phyloP scores from a whole-genome alignment of 768 basidiomycete species.

The Mycena indigotica region DNA sequence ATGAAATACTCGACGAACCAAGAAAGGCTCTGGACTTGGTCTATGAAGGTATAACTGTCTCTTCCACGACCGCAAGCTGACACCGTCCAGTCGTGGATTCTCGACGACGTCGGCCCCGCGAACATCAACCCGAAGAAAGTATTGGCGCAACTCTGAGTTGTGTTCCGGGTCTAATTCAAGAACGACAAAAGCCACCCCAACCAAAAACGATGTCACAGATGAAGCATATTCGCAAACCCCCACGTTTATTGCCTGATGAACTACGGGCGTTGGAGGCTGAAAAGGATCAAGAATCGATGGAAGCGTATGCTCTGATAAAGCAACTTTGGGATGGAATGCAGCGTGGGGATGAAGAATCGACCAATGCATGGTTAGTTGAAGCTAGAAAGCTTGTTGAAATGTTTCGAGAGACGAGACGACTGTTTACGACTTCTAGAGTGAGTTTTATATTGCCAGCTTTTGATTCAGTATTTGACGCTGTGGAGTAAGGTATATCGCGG shows the following conservation, averaged over 20 bases:
- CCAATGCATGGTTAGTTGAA: slow-evolving; percentile 77
- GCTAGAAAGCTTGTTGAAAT: slow-evolving; percentile 86
- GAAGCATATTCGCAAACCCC: slow-evolving; percentile 28
- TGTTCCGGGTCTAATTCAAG: slow-evolving; percentile 5
- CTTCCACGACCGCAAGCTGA: background rate
- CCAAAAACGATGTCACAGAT: slow-evolving; percentile 14
- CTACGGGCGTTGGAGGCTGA: slow-evolving; percentile 63
- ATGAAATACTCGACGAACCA: slow-evolving; percentile 81
- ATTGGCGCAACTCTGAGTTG: background rate
- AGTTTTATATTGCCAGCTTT: slow-evolving; percentile 27
- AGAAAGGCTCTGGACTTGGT: slow-evolving; percentile 82
- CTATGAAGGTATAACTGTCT: slow-evolving; percentile 63
- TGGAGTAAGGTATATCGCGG: slow-evolving; percentile 9
- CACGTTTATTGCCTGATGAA: slow-evolving; percentile 56
- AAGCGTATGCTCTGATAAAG: slow-evolving; percentile 59
- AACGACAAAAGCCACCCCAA: slow-evolving; percentile 35
- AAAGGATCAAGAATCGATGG: slow-evolving; percentile 65
- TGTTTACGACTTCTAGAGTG: slow-evolving; percentile 82
- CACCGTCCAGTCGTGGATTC: slow-evolving; percentile 55
- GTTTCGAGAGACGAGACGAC: slow-evolving; percentile 81
- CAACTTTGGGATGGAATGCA: slow-evolving; percentile 65
- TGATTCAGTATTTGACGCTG: background rate
- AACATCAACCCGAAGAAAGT: background rate
- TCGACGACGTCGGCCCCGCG: slow-evolving; percentile 47
- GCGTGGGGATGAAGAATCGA: slow-evolving; percentile 49